Percentiles rank a stretch among this genome's conserved stretches.
These are phyloP conservation scores for Gymnopus androsaceus DNA, from an alignment of 1,284 basidiomycete species.

Conservation along the genomic window DNA sequence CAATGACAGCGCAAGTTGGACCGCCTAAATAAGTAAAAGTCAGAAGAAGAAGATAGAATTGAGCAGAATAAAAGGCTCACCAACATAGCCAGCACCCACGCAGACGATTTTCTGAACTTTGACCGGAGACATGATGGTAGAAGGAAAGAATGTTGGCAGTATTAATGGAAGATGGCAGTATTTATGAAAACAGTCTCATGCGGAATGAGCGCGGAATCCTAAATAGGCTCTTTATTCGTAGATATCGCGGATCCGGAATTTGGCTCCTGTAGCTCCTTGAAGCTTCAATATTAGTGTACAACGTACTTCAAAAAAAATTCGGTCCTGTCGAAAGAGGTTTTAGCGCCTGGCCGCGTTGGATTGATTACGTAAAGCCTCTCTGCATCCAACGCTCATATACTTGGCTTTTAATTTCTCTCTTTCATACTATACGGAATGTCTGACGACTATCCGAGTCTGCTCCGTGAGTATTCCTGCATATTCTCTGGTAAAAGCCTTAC, in stretches of 20 bases:
- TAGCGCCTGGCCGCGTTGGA: too few species aligned
- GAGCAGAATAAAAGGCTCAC: slow-evolving; percentile 50
- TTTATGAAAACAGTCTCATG: too few species aligned
- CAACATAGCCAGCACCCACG: slow-evolving; percentile 97
- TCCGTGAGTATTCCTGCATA: slow-evolving; percentile 75
- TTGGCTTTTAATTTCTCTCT: too few species aligned
- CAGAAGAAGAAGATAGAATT: not conserved
- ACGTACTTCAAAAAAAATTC: too few species aligned
- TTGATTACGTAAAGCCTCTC: too few species aligned
- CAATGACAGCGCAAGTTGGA: slow-evolving; percentile 93
- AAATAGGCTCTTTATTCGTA: too few species aligned
- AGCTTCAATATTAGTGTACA: too few species aligned
- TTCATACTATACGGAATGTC: slow-evolving; percentile 45
- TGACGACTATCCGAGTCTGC: slow-evolving; percentile 80
- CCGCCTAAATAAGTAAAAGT: slow-evolving; percentile 56
- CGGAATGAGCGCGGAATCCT: too few species aligned
- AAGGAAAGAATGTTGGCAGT: slow-evolving; percentile 22
- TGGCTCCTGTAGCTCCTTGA: too few species aligned
- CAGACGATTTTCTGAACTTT: slow-evolving; percentile 88
- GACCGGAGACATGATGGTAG: slow-evolving; percentile 53
- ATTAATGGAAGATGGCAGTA: slow-evolving; percentile 26
- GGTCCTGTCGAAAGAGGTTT: too few species aligned
- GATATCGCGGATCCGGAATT: too few species aligned
- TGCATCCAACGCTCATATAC: too few species aligned
- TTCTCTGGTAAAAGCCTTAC: slow-evolving; percentile 3